A percentile compares a stretch with the other conserved stretches of the same genome.
Evolutionary conservation across 2,329 filamentous ascomycete genomes (phyloP).

Genomic region (Fusarium oligoseptatum): DNA sequence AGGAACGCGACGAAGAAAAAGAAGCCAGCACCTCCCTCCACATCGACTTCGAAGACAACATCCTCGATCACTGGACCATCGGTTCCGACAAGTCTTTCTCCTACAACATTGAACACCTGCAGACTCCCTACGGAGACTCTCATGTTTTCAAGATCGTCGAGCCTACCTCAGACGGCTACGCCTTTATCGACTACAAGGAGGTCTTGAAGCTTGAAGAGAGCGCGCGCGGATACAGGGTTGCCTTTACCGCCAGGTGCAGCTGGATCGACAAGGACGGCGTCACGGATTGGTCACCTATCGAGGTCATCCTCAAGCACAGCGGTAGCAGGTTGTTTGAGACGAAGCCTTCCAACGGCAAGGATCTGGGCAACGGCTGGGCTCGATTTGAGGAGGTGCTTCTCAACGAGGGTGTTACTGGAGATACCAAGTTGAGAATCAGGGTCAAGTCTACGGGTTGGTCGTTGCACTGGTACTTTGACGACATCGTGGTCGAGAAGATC

Average conservation of each 20-base stretch:
- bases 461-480: not conserved
- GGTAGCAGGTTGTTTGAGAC: not conserved
- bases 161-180: not conserved
- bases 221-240: not conserved
- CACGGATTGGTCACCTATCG: not conserved
- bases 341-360: not conserved
- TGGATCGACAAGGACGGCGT: not conserved
- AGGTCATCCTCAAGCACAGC: not conserved
- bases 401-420: not conserved
- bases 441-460: not conserved
- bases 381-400: not conserved
- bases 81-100: not conserved
- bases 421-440: not conserved
- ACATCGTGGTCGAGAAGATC: not conserved
- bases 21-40: not conserved
- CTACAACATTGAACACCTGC: not conserved
- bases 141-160: not conserved
- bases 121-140: not conserved
- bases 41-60: not conserved
- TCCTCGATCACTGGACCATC: not conserved
- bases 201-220: not conserved
- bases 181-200: not conserved
- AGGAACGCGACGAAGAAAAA: not conserved
- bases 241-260: not conserved
- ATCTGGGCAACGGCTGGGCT: not conserved